These are phyloP conservation scores for Beta macrorhiza DNA, from an alignment of 179 eudicot species.

Conservation along the genomic window DNA sequence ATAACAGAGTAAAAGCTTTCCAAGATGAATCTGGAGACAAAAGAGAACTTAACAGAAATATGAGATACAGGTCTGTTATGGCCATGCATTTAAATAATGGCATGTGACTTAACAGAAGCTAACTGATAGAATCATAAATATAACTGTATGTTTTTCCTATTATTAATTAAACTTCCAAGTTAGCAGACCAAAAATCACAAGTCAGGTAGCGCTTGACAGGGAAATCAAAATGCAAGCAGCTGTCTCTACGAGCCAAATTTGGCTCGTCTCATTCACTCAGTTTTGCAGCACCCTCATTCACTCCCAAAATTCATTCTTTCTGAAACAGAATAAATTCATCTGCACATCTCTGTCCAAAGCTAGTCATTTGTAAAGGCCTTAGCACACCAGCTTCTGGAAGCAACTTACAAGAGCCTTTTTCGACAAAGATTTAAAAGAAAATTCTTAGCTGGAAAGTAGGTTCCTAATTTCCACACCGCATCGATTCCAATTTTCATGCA, in stretches of 20 bases:
- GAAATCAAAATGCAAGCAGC: background rate
- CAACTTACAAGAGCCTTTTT: background rate
- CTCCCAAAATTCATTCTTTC: background rate
- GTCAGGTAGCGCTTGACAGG: background rate
- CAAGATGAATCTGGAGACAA: background rate
- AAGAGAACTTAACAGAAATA: background rate
- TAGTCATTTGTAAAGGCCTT: background rate
- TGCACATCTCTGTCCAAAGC: background rate
- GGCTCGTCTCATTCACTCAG: background rate
- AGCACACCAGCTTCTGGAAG: background rate
- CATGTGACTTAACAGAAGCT: background rate
- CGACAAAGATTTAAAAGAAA: background rate
- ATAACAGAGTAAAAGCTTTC: constrained; percentile 9
- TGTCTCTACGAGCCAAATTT: too few relatives aligned
- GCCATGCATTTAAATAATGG: background rate
- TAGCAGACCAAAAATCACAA: background rate
- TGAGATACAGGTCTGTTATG: background rate
- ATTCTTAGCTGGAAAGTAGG: background rate
- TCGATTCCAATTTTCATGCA: too few relatives aligned
- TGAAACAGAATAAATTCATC: background rate
- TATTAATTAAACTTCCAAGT: background rate
- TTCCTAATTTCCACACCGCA: too few relatives aligned
- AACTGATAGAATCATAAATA: background rate
- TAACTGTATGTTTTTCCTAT: background rate
- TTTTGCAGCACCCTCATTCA: background rate